phyloP scores from a whole-genome alignment of 805 yeast genomes.

The Saturnispora serradocipensis region DNA sequence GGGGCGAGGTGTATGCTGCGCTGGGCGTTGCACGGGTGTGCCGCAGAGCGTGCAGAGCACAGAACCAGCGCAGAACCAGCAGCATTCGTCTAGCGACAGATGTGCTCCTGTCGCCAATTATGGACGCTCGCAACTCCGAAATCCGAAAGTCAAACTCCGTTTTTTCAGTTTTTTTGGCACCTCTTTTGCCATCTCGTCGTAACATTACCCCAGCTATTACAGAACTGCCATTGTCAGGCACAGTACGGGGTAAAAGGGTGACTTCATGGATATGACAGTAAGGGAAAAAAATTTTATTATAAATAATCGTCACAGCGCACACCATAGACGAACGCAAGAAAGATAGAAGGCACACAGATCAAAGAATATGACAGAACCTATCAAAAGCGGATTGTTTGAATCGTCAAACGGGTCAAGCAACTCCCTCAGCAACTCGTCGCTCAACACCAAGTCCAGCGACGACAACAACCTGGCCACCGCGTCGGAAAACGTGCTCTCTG shows the following conservation, averaged over 20 bases:
- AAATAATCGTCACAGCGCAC: not conserved
- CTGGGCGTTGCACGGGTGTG: too few relatives aligned
- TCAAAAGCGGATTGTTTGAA: not conserved
- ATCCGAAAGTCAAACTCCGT: not conserved
- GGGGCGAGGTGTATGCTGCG: too few relatives aligned
- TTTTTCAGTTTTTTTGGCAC: not conserved
- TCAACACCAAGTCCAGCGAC: not conserved
- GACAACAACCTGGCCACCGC: not conserved
- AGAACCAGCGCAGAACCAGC: too few relatives aligned
- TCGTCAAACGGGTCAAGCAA: not conserved
- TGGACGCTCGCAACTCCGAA: not conserved
- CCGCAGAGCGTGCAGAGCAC: too few relatives aligned
- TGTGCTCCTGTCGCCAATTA: too few relatives aligned
- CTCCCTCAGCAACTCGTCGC: not conserved
- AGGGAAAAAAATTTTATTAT: not conserved
- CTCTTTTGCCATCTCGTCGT: not conserved
- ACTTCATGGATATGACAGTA: not conserved
- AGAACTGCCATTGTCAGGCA: not conserved
- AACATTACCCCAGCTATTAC: not conserved
- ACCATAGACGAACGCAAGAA: not conserved
- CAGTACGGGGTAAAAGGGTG: not conserved
- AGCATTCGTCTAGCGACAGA: too few relatives aligned
- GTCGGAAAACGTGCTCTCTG: conserved; percentile 39
- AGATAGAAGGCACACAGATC: not conserved
- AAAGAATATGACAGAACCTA: not conserved